Conservation (phyloP, 495 filamentous ascomycete genomes). For the Tetracladium marchalianum region DNA sequence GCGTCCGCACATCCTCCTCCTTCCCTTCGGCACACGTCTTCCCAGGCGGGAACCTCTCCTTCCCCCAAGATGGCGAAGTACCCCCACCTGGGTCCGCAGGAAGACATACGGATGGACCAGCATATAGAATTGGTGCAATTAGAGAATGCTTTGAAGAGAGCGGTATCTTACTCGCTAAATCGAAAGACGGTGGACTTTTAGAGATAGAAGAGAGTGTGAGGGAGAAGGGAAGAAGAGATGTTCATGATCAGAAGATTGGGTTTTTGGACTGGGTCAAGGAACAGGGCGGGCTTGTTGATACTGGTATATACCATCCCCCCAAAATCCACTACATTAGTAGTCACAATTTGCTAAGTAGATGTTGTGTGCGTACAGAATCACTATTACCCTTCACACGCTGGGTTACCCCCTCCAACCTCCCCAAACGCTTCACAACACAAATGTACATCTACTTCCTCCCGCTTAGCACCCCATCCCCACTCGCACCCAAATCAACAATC, state of each 20-base stretch:
- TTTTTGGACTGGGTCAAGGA: slow-evolving; percentile 59
- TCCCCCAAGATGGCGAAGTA: slow-evolving; percentile 56
- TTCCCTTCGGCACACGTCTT: slow-evolving; percentile 95
- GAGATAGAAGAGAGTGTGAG: slow-evolving; percentile 47
- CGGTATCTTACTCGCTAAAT: slow-evolving; percentile 71
- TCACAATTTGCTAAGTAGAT: neutral
- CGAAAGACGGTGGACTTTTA: slow-evolving; percentile 31
- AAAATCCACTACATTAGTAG: neutral
- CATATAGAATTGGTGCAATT: slow-evolving; percentile 71
- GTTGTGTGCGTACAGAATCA: slow-evolving; percentile 28
- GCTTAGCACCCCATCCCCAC: slow-evolving; percentile 35
- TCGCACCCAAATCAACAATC: slow-evolving; percentile 24
- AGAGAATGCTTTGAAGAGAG: slow-evolving; percentile 93
- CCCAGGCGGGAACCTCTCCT: slow-evolving; percentile 79
- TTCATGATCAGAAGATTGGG: slow-evolving; percentile 47
- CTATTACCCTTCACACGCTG: slow-evolving; percentile 83
- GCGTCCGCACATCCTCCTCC: slow-evolving; percentile 68
- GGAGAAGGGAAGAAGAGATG: slow-evolving; percentile 54
- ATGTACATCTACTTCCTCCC: slow-evolving; percentile 98
- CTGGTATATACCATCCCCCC: slow-evolving; percentile 34
- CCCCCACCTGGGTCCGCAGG: slow-evolving; percentile 32
- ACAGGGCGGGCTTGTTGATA: slow-evolving; percentile 55
- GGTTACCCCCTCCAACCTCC: slow-evolving; percentile 68
- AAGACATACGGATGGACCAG: slow-evolving; percentile 55
- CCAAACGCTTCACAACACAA: slow-evolving; percentile 77